Evolutionary conservation across 2,329 filamentous ascomycete genomes (phyloP), one percentile per base, ranked within the genome.

Genomic region (Neonectria hederae): DNA sequence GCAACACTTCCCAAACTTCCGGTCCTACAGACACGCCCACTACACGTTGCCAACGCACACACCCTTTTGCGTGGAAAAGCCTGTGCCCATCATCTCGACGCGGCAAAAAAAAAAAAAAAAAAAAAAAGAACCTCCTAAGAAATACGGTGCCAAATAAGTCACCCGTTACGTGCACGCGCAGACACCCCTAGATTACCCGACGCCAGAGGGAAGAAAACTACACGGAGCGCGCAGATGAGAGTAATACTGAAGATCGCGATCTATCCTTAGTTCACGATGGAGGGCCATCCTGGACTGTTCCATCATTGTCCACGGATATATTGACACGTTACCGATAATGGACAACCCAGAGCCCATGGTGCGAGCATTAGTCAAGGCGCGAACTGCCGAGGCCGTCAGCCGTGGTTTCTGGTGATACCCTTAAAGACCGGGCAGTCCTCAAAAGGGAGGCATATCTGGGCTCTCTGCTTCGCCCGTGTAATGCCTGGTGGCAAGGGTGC

Each of bases 311-410:
- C 26, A 21, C 9, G n/a, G 38, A 42, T 42, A 24, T 30, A 43
- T 59, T 53, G 53, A 54, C 26, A 64, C 55, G 59, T 65, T 52
- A 22, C 53, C 28, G 17, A 32, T n/a, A 38, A 2, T 17, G 35
- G 35, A 59, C 53, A 62, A 62, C 63, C 62, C 54, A 51, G 59
- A 35, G 22, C 55, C 54, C 49, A 21, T 38, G 7, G 35, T 51
- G 5, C 35, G 19, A 48, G 30, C 59, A 62, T 32, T 53, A 54
- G 49, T 58, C 30, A 58, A 59, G 55, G 32, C 62, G 62, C 55
- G 61, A 72, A 71, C 59, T 72, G 62, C 68, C 70, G 70, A 68
- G 53, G 57, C 54, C 53, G 63, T 57, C 63, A 57, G 43, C 57
- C 49, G 49, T 59, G 32, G 62, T 56, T 35, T 17, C 24, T 49